Evolutionary conservation across 2,329 filamentous ascomycete species (phyloP).

Genomic region (Sclerotinia nivalis): DNA sequence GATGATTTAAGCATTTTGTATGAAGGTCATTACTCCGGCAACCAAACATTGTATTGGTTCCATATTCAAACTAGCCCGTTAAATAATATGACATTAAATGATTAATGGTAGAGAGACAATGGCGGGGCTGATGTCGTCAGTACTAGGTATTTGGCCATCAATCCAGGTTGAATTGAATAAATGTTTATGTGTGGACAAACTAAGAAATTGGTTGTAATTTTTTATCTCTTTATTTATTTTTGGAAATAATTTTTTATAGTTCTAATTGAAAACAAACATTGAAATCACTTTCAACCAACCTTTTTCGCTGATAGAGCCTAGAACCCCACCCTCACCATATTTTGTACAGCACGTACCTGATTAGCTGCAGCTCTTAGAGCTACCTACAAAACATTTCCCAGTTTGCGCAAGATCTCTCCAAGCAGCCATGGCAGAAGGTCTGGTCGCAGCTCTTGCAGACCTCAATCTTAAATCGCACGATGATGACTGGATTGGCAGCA

Average conservation of each 20-base stretch:
- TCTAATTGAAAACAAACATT: background rate
- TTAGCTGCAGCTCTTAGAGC: constrained; percentile 6
- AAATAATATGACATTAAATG: background rate
- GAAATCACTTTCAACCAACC: background rate
- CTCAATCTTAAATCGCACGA: constrained; percentile 47
- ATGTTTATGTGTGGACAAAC: background rate
- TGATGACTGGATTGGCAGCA: constrained; percentile 55
- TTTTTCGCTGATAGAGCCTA: background rate
- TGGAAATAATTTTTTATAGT: background rate
- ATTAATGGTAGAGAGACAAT: background rate
- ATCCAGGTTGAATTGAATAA: background rate
- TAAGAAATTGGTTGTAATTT: too few species aligned
- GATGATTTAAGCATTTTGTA: constrained; percentile 7
- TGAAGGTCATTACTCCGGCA: background rate
- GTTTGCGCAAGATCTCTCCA: constrained; percentile 4
- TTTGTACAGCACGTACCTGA: constrained; percentile 4
- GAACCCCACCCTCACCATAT: constrained; percentile 16
- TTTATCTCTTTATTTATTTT: background rate
- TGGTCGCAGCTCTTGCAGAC: constrained; percentile 53
- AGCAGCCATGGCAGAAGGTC: constrained; percentile 37
- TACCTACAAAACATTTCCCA: constrained; percentile 5
- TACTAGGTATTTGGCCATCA: background rate
- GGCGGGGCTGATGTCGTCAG: background rate
- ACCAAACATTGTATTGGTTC: background rate
- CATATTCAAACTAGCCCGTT: background rate